Base-by-base conservation (phyloP, 2,329 filamentous ascomycete species). In the Hymenoscyphus occultus region DNA sequence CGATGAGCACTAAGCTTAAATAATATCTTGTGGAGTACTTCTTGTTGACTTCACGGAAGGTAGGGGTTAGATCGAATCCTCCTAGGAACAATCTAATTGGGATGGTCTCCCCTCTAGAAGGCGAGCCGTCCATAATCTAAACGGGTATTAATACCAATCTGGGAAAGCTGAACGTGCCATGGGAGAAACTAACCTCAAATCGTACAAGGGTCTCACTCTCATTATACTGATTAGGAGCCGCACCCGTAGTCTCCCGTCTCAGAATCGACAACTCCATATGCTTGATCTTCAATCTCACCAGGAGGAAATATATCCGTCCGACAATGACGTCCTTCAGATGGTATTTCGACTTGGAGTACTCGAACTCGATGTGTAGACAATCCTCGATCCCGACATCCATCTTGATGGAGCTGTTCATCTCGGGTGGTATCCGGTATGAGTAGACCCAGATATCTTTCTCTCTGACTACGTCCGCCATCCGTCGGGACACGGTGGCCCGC, bases 401-500 rank as follows among this genome's bases (percentile, higher is more conserved):
- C 86, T 99, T 99, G 83, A 99, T 99, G 72, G 91, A 93, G 80
- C 88, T 93, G 83, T 98, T 99, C 79, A 93, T 96, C 86, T 99
- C 95, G 19, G 95, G 95, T 22, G 95, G 94, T 82, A 98, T 94
- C 78, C 93, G 89, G 84, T 99, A 99, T 69, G 90, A 95, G 83
- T 99, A 99, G 64, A 99, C 96, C 96, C 96, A 99, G 70, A 99
- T 90, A 78, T 99, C 96, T 85, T 99, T 99, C 81, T 99, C 96
- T 73, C 96, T 90, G 74, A 98, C 92, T 65, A 99, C 94, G 76
- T 99, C 95, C 73, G 93, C 92, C 93, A 99, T 98, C 77, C 95
- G 88, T 74, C 95, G 88, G 61, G 93, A 96, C 59, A 99, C 95
- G 42, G 95, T 99, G 72, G 98, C 95, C 72, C 93, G 91, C 65